A percentile compares a stretch with the other conserved stretches of the same genome.
Conservation (phyloP, 1,139 yeast species). For the Debaryomyces psychrophilus region DNA sequence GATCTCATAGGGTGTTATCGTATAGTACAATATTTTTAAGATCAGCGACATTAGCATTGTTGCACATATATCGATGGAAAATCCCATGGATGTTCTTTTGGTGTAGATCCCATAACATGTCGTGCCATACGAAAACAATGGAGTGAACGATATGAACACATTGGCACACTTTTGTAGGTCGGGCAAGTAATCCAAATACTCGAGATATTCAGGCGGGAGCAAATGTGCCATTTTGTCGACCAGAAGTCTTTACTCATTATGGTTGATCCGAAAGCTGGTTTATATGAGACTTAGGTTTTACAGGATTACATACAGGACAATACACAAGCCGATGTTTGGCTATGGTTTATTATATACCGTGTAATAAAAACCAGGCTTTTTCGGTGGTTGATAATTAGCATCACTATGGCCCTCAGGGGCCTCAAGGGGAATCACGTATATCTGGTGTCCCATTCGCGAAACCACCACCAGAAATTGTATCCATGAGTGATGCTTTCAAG, state of each 20-base stretch:
- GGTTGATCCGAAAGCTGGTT: conserved; percentile 2
- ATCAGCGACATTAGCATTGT: conserved; percentile 84
- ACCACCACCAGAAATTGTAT: too few relatives aligned
- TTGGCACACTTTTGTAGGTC: conserved; percentile 46
- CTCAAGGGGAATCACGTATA: neutral
- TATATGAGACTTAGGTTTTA: neutral
- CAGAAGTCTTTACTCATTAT: neutral
- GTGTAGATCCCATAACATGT: conserved; percentile 71
- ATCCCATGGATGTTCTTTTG: conserved; percentile 71
- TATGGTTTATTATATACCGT: neutral
- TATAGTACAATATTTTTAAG: conserved; percentile 72
- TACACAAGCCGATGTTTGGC: neutral
- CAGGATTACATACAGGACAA: conserved; percentile 1
- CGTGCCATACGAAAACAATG: conserved; percentile 83
- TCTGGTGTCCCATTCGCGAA: neutral
- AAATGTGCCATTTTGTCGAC: conserved; percentile 13
- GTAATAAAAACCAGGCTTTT: neutral
- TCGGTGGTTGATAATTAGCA: neutral
- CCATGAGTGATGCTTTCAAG: too few relatives aligned
- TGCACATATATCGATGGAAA: conserved; percentile 86
- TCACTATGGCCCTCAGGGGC: neutral
- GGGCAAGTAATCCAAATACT: conserved; percentile 46
- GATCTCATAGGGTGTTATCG: conserved; percentile 77
- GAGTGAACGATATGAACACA: conserved; percentile 66
- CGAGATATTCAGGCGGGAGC: conserved; percentile 27